A percentile compares a stretch with the other conserved stretches of the same genome.
These are phyloP conservation scores for Cryphonectria nitschkei DNA, from an alignment of 2,329 filamentous ascomycete genomes.

Conservation along the genomic window DNA sequence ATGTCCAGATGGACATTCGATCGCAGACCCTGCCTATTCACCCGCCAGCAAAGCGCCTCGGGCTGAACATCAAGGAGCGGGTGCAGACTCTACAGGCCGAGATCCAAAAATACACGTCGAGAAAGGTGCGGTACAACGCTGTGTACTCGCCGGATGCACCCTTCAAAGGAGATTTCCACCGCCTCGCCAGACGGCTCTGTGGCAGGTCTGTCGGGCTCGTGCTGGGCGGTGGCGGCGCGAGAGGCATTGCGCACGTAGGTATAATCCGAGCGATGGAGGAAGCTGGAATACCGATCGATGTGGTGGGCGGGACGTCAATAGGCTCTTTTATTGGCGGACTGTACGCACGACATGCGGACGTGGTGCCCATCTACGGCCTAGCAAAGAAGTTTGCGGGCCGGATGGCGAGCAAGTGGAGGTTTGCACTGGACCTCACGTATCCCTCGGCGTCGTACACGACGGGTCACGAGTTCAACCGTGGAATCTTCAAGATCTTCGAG, in stretches of 20 bases:
- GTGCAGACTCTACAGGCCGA: slow-evolving; percentile 96
- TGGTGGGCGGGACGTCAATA: slow-evolving; percentile 94
- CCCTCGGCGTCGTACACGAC: slow-evolving; percentile 97
- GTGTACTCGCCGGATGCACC: slow-evolving; percentile 90
- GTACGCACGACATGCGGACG: slow-evolving; percentile 93
- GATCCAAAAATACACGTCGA: slow-evolving; percentile 96
- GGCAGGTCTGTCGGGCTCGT: slow-evolving; percentile 95
- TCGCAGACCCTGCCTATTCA: slow-evolving; percentile 76
- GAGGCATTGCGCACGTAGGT: slow-evolving; percentile 90
- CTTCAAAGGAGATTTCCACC: slow-evolving; percentile 96
- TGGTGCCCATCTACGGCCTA: slow-evolving; percentile 94
- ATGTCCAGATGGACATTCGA: slow-evolving; percentile 93
- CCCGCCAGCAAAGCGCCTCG: slow-evolving; percentile 75
- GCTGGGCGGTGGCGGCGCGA: slow-evolving; percentile 87
- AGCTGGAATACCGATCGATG: slow-evolving; percentile 92
- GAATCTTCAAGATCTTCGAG: slow-evolving; percentile 98
- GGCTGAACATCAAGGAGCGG: slow-evolving; percentile 84
- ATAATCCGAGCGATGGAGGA: slow-evolving; percentile 96
- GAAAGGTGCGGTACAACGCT: slow-evolving; percentile 84
- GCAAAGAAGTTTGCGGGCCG: slow-evolving; percentile 97
- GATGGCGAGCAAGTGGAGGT: slow-evolving; percentile 99
- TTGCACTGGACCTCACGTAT: slow-evolving; percentile 93
- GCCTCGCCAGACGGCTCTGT: slow-evolving; percentile 84
- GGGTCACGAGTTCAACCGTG: slow-evolving; percentile 97
- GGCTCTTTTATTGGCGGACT: slow-evolving; percentile 93